Percentiles rank a stretch among this genome's conserved stretches.
Conservation (phyloP, 768 basidiomycete genomes). For the Auricularia sp. region DNA sequence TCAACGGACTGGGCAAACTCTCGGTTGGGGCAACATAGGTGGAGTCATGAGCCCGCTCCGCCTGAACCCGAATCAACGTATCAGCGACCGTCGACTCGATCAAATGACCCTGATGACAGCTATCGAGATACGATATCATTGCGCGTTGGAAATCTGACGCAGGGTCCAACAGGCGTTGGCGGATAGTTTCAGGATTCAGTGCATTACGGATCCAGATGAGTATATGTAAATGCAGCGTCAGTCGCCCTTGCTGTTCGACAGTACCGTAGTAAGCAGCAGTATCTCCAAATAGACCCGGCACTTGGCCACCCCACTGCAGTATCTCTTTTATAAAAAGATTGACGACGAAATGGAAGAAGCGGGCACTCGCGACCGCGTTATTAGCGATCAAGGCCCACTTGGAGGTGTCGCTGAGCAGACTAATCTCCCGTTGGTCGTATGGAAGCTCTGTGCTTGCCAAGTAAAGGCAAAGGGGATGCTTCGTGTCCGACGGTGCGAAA, state of each 20-base stretch:
- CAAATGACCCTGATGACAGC: not conserved
- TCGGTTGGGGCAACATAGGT: not conserved
- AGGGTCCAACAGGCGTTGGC: conserved; percentile 9
- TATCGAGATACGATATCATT: not conserved
- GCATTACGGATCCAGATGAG: conserved; percentile 27
- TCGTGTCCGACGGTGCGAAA: conserved; percentile 20
- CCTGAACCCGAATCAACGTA: conserved; percentile 2
- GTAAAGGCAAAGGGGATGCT: conserved; percentile 25
- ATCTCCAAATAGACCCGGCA: conserved; percentile 25
- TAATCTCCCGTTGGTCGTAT: conserved; percentile 11
- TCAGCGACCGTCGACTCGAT: not conserved
- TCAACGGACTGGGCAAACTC: not conserved
- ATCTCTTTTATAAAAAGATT: conserved; percentile 8
- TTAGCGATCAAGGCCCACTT: not conserved
- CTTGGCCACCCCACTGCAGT: conserved; percentile 2
- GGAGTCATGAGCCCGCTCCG: not conserved
- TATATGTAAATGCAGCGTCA: conserved; percentile 31
- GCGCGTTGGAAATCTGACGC: not conserved
- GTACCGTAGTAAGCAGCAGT: conserved; percentile 26
- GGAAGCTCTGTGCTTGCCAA: conserved; percentile 17
- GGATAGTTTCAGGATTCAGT: conserved; percentile 22
- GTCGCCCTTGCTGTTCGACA: conserved; percentile 33
- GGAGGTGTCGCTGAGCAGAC: conserved; percentile 1
- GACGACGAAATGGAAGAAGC: conserved; percentile 6
- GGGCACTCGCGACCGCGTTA: conserved; percentile 4